These are phyloP conservation scores for Pistacia atlantica DNA, from an alignment of 345 rosid species.

Conservation along the genomic window DNA sequence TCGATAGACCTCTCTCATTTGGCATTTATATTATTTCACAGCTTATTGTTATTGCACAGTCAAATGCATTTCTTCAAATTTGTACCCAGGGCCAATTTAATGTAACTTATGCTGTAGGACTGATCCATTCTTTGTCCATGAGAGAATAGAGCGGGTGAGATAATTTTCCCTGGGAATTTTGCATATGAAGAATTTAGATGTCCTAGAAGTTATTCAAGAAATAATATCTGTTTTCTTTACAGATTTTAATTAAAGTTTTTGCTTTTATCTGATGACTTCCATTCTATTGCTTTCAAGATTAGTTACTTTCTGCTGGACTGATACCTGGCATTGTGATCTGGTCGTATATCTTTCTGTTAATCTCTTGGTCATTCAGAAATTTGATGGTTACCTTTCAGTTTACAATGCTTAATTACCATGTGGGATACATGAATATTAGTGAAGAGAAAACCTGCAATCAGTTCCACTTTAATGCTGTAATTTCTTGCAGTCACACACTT, in stretches of 20 bases:
- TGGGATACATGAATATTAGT: not conserved
- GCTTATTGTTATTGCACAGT: conserved; percentile 31
- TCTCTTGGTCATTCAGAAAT: not conserved
- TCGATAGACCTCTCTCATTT: conserved; percentile 26
- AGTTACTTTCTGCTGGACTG: not conserved
- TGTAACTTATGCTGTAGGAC: conserved; percentile 39
- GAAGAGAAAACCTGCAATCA: too few species aligned
- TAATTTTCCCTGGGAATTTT: conserved; percentile 15
- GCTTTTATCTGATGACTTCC: not conserved
- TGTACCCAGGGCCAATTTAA: conserved; percentile 21
- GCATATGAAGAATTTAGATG: conserved; percentile 23
- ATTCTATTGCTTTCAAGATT: not conserved
- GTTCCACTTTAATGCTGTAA: not conserved
- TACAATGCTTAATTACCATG: not conserved
- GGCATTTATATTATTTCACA: conserved; percentile 9
- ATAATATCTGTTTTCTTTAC: conserved; percentile 5
- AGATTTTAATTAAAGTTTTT: conserved; percentile 10
- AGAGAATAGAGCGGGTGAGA: conserved; percentile 20
- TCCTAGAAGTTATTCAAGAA: conserved; percentile 23
- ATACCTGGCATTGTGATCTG: not conserved
- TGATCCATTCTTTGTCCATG: conserved; percentile 24
- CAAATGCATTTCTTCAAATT: conserved; percentile 25
- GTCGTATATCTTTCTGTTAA: not conserved
- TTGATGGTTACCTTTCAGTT: not conserved
- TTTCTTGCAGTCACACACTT: not conserved